phyloP scores from a whole-genome alignment of 176 grass and related monocot genomes.

The Pontederia paniculata region DNA sequence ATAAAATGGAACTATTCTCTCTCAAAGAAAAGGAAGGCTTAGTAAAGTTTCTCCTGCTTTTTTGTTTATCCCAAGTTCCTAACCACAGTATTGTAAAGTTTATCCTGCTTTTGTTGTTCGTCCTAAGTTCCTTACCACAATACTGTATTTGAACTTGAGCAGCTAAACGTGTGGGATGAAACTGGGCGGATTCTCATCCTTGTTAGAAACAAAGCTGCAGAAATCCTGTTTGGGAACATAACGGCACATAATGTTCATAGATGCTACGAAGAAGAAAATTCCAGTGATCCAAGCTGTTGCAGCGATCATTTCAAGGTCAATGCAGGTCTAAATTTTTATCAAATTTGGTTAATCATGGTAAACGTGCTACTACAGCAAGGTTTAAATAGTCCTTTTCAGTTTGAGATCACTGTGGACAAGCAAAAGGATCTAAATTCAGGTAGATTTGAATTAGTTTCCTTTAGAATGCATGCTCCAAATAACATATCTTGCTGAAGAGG shows the following conservation, averaged over 20 bases:
- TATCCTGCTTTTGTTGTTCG: background rate
- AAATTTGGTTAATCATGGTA: constrained; percentile 40
- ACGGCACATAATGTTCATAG: constrained; percentile 36
- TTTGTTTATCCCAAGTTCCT: background rate
- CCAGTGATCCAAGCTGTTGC: constrained; percentile 1
- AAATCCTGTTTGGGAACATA: constrained; percentile 50
- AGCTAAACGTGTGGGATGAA: constrained; percentile 47
- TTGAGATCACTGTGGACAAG: constrained; percentile 31
- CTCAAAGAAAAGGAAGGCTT: too few species aligned
- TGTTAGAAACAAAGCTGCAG: constrained; percentile 53
- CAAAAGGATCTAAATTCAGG: constrained; percentile 44
- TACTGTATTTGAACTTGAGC: background rate
- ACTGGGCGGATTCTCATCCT: constrained; percentile 46
- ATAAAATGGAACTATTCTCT: too few species aligned
- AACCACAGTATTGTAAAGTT: too few species aligned
- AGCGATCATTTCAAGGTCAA: constrained; percentile 11
- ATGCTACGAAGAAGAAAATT: constrained; percentile 13
- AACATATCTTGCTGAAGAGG: too few species aligned
- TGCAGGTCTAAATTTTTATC: constrained; percentile 36
- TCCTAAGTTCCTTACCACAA: background rate
- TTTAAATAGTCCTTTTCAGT: constrained; percentile 46
- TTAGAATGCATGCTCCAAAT: constrained; percentile 31
- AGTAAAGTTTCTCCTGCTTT: background rate
- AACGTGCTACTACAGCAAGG: constrained; percentile 33
- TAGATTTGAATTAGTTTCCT: constrained; percentile 39